phyloP scores from a whole-genome alignment of 2,329 filamentous ascomycete species.

The Talaromyces funiculosus region DNA sequence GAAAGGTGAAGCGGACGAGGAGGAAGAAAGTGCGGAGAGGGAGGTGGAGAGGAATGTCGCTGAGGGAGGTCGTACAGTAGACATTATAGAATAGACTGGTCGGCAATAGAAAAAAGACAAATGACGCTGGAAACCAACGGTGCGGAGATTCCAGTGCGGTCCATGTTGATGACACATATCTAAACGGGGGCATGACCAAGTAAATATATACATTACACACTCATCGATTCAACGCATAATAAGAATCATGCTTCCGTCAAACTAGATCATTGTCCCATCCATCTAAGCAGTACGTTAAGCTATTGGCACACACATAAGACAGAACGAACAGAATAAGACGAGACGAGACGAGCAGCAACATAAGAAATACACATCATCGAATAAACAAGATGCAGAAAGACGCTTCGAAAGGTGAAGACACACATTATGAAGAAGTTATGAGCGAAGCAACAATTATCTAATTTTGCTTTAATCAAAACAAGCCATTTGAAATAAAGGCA shows the following conservation, averaged over 20 bases:
- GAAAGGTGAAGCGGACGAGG: conserved; percentile 21
- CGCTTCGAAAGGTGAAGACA: background rate
- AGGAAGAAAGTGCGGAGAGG: conserved; percentile 28
- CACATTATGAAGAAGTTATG: background rate
- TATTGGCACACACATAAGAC: background rate
- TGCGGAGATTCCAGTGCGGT: too few relatives aligned
- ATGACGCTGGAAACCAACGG: too few relatives aligned
- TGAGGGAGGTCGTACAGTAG: background rate
- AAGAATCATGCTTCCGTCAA: background rate
- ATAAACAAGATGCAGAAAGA: conserved; percentile 4
- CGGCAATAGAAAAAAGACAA: background rate
- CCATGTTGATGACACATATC: background rate
- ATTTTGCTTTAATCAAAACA: conserved; percentile 1
- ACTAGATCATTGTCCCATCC: conserved; percentile 1
- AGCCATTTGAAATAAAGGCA: background rate
- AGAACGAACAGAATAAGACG: background rate
- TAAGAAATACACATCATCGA: background rate
- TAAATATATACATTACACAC: background rate
- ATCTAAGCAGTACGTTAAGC: conserved; percentile 3
- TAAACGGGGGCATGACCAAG: background rate
- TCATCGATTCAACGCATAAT: background rate
- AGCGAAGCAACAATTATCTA: conserved; percentile 4
- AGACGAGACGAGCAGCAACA: background rate
- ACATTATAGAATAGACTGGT: background rate
- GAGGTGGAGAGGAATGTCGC: conserved; percentile 24